Percentiles rank a stretch among this genome's conserved stretches.
Evolutionary conservation across 768 basidiomycete species (phyloP).

Genomic region (Mycena vulgaris): DNA sequence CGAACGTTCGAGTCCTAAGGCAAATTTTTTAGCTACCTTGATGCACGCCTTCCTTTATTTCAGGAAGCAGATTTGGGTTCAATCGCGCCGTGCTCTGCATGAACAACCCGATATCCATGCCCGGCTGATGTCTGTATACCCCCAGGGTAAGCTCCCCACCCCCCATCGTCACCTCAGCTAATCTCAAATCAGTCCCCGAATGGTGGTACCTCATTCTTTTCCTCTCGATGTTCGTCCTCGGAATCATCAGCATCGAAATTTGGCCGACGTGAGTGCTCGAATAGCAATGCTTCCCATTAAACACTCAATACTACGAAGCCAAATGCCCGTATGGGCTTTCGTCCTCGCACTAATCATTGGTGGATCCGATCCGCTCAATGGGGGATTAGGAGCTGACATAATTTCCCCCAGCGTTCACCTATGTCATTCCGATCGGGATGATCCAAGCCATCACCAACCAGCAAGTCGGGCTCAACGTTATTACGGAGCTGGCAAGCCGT

Average conservation of each 20-base stretch:
- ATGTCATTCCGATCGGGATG: constrained; percentile 81
- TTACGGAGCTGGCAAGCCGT: constrained; percentile 86
- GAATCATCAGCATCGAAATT: constrained; percentile 66
- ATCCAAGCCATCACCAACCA: constrained; percentile 81
- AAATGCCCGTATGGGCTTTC: constrained; percentile 70
- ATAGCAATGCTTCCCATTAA: constrained; percentile 73
- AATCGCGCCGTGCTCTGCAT: constrained; percentile 76
- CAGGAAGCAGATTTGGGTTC: constrained; percentile 84
- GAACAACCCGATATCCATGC: constrained; percentile 92
- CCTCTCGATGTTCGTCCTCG: constrained; percentile 61
- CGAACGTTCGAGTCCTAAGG: neutral
- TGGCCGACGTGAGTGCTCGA: constrained; percentile 56
- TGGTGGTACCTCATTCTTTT: constrained; percentile 89
- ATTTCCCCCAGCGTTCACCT: constrained; percentile 65
- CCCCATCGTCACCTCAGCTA: neutral
- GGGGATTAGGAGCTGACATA: neutral
- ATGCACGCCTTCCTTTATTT: constrained; percentile 81
- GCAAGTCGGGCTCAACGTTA: constrained; percentile 66
- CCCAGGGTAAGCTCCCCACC: constrained; percentile 53
- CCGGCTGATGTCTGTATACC: constrained; percentile 83
- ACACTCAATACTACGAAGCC: constrained; percentile 55
- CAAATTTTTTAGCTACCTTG: constrained; percentile 62
- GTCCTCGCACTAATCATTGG: constrained; percentile 78
- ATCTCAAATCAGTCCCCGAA: constrained; percentile 67
- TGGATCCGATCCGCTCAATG: constrained; percentile 42